phyloP scores from a whole-genome alignment of 1,284 basidiomycete genomes.

The Cryptococcus jaspeensis region DNA sequence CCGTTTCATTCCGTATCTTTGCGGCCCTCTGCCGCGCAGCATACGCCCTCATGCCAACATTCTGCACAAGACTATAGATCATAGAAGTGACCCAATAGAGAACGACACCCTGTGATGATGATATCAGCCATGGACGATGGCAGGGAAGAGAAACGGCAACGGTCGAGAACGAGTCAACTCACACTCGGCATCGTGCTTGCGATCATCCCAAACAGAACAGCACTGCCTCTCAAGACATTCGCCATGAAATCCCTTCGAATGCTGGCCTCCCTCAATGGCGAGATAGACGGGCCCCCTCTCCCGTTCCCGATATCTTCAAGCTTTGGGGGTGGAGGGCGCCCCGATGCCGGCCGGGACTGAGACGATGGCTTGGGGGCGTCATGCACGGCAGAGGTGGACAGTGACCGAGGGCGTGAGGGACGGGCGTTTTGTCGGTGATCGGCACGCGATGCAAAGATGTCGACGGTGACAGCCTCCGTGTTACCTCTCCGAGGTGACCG shows the following conservation, averaged over 20 bases:
- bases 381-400: neutral
- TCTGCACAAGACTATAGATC: conserved; percentile 53
- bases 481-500: too few relatives aligned
- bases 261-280: conserved; percentile 12
- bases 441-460: too few relatives aligned
- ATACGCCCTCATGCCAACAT: conserved; percentile 17
- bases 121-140: neutral
- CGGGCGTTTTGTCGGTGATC: neutral
- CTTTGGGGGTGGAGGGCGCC: neutral
- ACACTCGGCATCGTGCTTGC: conserved; percentile 31
- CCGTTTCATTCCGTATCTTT: neutral
- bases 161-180: too few relatives aligned
- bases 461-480: too few relatives aligned
- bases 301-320: neutral
- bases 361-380: neutral
- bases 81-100: conserved; percentile 57
- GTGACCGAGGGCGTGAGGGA: neutral
- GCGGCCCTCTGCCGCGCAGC: conserved; percentile 2
- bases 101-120: conserved; percentile 49
- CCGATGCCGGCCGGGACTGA: too few relatives aligned
- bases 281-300: conserved; percentile 1
- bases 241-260: conserved; percentile 16
- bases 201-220: conserved; percentile 25
- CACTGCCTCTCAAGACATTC: conserved; percentile 19
- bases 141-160: too few relatives aligned